Conservation (phyloP, 306 rosid genomes). For the Fagus sylvatica region DNA sequence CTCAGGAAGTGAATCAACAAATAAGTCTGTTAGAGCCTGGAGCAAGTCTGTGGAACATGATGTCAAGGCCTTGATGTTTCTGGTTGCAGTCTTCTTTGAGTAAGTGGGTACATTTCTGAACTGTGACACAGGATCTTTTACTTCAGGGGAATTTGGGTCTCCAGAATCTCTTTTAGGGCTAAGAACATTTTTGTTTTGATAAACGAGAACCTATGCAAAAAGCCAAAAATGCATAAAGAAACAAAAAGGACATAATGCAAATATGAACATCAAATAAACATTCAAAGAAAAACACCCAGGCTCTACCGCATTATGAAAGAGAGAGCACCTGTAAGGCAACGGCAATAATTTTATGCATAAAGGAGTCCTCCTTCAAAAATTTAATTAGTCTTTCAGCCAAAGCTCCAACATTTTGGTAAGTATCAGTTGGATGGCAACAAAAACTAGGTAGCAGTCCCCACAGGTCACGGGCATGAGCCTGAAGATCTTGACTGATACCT, state of each 20-base stretch:
- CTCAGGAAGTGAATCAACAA: conserved; percentile 54
- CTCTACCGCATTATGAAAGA: conserved; percentile 16
- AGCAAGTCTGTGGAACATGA: conserved; percentile 69
- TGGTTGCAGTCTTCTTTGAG: conserved; percentile 72
- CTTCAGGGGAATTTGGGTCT: conserved; percentile 24
- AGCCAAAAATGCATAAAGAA: conserved; percentile 20
- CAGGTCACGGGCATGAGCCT: conserved; percentile 55
- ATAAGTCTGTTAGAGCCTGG: conserved; percentile 56
- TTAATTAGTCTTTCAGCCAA: conserved; percentile 52
- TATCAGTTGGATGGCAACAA: conserved; percentile 79
- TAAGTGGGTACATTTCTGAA: conserved; percentile 43
- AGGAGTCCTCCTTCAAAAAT: conserved; percentile 71
- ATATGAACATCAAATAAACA: conserved; percentile 6
- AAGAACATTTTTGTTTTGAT: conserved; percentile 68
- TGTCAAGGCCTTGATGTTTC: conserved; percentile 67
- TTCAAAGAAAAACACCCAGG: conserved; percentile 17
- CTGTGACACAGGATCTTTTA: conserved; percentile 35
- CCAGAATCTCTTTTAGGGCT: conserved; percentile 37
- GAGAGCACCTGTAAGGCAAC: conserved; percentile 66
- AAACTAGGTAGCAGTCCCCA: conserved; percentile 82
- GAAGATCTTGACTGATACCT: conserved; percentile 50
- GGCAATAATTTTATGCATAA: conserved; percentile 68
- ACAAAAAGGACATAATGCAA: conserved; percentile 3
- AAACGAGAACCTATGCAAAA: conserved; percentile 68
- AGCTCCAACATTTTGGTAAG: conserved; percentile 41